phyloP scores from a whole-genome alignment of 768 basidiomycete species.

The Filobasidium wieringae region DNA sequence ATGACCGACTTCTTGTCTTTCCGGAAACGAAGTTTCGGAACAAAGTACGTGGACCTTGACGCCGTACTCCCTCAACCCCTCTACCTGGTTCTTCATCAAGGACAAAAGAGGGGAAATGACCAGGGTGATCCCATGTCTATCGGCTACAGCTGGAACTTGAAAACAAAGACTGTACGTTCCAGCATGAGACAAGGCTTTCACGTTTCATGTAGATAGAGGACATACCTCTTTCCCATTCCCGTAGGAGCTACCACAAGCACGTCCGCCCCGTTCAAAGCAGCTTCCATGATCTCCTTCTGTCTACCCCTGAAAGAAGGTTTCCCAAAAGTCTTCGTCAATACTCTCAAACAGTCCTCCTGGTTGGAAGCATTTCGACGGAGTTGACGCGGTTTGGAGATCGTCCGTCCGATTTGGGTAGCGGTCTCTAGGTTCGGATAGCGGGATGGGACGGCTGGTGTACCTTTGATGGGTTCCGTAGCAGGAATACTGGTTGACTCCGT shows the following conservation, averaged over 20 bases:
- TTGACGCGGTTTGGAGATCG: slow-evolving; percentile 11
- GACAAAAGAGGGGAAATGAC: slow-evolving; percentile 36
- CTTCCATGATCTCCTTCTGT: slow-evolving; percentile 31
- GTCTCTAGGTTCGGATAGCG: slow-evolving; percentile 16
- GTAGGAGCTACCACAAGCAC: slow-evolving; percentile 37
- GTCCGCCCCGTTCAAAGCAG: slow-evolving; percentile 30
- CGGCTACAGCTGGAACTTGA: slow-evolving; percentile 34
- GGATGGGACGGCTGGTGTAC: slow-evolving; percentile 7
- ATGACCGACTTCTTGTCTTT: slow-evolving; percentile 19
- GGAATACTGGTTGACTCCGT: too few species aligned
- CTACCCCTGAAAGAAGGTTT: slow-evolving; percentile 26
- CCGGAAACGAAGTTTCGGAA: slow-evolving; percentile 18
- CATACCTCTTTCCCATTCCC: slow-evolving; percentile 36
- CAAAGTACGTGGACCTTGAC: slow-evolving; percentile 29
- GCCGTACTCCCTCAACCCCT: slow-evolving; percentile 19
- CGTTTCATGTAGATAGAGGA: not conserved
- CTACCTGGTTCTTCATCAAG: slow-evolving; percentile 36
- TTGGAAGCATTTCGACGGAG: slow-evolving; percentile 24
- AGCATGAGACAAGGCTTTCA: not conserved
- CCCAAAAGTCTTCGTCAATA: slow-evolving; percentile 30
- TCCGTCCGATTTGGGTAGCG: slow-evolving; percentile 10
- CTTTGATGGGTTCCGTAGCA: too few species aligned
- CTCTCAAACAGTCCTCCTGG: slow-evolving; percentile 24
- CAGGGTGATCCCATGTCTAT: slow-evolving; percentile 33
- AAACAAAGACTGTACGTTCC: slow-evolving; percentile 28